phyloP scores from a whole-genome alignment of 2,329 filamentous ascomycete genomes.

The Pseudocercospora crystallina region DNA sequence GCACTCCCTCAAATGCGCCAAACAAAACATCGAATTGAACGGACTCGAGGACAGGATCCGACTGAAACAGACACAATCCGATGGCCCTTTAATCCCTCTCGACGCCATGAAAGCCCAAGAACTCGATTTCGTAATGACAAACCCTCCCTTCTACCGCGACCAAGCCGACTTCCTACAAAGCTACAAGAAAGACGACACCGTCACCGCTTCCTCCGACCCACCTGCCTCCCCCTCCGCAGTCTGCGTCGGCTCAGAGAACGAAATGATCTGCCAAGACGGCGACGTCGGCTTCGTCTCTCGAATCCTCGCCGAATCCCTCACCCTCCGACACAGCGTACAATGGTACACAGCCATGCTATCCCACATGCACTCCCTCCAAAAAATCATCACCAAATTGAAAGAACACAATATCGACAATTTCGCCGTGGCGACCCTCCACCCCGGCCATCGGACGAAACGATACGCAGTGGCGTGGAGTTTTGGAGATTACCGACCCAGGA shows the following conservation, averaged over 20 bases:
- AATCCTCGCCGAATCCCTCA: conserved; percentile 69
- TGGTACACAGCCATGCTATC: conserved; percentile 96
- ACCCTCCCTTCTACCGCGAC: conserved; percentile 91
- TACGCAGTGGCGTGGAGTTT: conserved; percentile 94
- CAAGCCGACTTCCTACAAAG: conserved; percentile 65
- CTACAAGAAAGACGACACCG: conserved; percentile 31
- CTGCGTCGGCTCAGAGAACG: conserved; percentile 72
- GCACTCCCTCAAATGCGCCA: conserved; percentile 65
- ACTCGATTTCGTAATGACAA: conserved; percentile 86
- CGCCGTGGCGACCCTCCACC: conserved; percentile 76
- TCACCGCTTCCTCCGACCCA: conserved; percentile 49
- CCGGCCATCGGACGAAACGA: conserved; percentile 73
- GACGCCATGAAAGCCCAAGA: conserved; percentile 52
- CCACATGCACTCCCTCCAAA: conserved; percentile 66
- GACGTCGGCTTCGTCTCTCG: conserved; percentile 72
- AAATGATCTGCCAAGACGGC: conserved; percentile 78
- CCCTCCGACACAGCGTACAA: conserved; percentile 60
- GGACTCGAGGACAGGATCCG: conserved; percentile 62
- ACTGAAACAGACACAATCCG: conserved; percentile 59
- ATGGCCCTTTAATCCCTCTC: conserved; percentile 62
- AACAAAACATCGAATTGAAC: conserved; percentile 67
- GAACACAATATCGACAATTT: conserved; percentile 68
- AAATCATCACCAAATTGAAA: conserved; percentile 61
- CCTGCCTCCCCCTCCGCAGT: conserved; percentile 62
- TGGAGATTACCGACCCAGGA: conserved; percentile 61